A percentile compares a stretch with the other conserved stretches of the same genome.
phyloP scores from a whole-genome alignment of 345 rosid genomes.

The Eutrema japonicum region DNA sequence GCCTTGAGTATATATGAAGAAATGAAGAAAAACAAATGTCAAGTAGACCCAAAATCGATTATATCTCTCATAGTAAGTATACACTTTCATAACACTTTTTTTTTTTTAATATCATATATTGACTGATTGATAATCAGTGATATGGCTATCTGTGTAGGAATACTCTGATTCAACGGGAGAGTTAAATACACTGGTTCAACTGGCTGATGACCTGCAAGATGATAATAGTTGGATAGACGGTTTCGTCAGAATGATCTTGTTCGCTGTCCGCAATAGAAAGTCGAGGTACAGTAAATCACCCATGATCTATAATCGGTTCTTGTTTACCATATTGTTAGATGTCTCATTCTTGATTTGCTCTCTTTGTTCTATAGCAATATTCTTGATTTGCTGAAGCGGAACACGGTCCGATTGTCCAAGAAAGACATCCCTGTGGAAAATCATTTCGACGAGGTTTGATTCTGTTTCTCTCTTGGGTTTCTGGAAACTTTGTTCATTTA shows the following conservation, averaged over 20 bases:
- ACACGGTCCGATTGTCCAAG: constrained; percentile 45
- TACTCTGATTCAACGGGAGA: constrained; percentile 53
- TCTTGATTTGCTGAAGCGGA: constrained; percentile 66
- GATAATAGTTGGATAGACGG: constrained; percentile 61
- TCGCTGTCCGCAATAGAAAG: constrained; percentile 58
- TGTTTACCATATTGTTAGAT: constrained; percentile 6
- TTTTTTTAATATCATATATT: not conserved
- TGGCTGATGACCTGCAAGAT: constrained; percentile 65
- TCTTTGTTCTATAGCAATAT: constrained; percentile 51
- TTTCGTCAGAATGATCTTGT: constrained; percentile 61
- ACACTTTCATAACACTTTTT: constrained; percentile 5
- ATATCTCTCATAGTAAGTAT: constrained; percentile 74
- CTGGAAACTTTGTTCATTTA: constrained; percentile 17
- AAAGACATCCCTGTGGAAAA: constrained; percentile 58
- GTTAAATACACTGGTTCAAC: constrained; percentile 51
- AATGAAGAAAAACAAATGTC: constrained; percentile 58
- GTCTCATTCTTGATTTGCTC: constrained; percentile 31
- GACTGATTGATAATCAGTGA: not conserved
- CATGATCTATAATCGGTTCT: constrained; percentile 6
- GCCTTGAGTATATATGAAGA: constrained; percentile 68
- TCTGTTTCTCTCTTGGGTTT: constrained; percentile 18
- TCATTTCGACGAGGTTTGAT: constrained; percentile 69
- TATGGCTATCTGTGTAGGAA: constrained; percentile 51
- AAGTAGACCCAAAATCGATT: constrained; percentile 65
- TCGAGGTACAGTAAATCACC: constrained; percentile 51